phyloP scores from a whole-genome alignment of 495 filamentous ascomycete species.

The Aspergillus saccharolyticus region DNA sequence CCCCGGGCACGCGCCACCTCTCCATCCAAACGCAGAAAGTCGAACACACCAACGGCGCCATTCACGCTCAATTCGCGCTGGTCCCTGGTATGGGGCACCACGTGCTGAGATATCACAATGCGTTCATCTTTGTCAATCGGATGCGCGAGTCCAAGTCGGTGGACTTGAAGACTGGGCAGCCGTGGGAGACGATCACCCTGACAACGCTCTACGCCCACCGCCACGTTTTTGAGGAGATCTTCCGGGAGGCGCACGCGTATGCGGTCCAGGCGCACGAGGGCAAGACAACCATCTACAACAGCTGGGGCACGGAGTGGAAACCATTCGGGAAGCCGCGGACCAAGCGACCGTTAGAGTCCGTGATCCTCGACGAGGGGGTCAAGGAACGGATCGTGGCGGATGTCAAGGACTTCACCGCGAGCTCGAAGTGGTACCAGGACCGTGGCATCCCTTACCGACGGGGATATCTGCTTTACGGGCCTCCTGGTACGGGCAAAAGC shows the following conservation, averaged over 20 bases:
- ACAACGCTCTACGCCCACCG: slow-evolving; percentile 87
- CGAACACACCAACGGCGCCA: slow-evolving; percentile 56
- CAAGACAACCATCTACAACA: slow-evolving; percentile 90
- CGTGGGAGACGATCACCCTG: slow-evolving; percentile 90
- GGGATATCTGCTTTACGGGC: slow-evolving; percentile 90
- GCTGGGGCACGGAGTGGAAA: slow-evolving; percentile 73
- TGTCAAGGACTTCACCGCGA: slow-evolving; percentile 73
- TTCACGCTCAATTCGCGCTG: slow-evolving; percentile 76
- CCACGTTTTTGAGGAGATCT: slow-evolving; percentile 78
- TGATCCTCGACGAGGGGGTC: slow-evolving; percentile 79
- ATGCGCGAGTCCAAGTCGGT: slow-evolving; percentile 71
- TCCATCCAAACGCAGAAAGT: slow-evolving; percentile 62
- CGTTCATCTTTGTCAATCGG: slow-evolving; percentile 79
- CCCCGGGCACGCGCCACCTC: slow-evolving; percentile 61
- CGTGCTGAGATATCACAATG: slow-evolving; percentile 76
- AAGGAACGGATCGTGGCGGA: slow-evolving; percentile 83
- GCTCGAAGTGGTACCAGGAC: slow-evolving; percentile 85
- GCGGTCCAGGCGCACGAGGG: slow-evolving; percentile 74
- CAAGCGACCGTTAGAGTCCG: slow-evolving; percentile 83
- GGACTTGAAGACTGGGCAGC: slow-evolving; percentile 70
- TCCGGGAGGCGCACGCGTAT: slow-evolving; percentile 75
- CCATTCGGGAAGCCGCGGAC: slow-evolving; percentile 82
- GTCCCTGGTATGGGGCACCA: slow-evolving; percentile 87
- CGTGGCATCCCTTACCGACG: slow-evolving; percentile 92
- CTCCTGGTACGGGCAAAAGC: slow-evolving; percentile 91